These are phyloP conservation scores for Eustoma russellianum DNA, from an alignment of 257 asterid species.

Conservation along the genomic window DNA sequence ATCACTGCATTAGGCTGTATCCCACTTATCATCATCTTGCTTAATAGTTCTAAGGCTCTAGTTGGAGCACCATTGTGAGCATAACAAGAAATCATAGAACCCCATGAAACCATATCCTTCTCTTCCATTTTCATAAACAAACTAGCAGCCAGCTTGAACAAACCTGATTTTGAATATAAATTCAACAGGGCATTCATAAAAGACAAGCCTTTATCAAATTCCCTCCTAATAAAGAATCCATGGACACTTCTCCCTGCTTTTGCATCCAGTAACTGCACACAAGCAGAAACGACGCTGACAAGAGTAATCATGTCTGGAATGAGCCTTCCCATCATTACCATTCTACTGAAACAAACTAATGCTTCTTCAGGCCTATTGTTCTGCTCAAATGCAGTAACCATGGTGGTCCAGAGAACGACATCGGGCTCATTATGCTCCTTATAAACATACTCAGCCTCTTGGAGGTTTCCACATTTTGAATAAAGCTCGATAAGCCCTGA, in stretches of 20 bases:
- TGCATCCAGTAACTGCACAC: slow-evolving; percentile 32
- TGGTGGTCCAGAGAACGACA: slow-evolving; percentile 57
- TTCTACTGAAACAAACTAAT: slow-evolving; percentile 29
- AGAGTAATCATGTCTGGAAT: slow-evolving; percentile 41
- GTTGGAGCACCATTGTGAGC: slow-evolving; percentile 50
- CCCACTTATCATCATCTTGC: slow-evolving; percentile 36
- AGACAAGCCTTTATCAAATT: slow-evolving; percentile 28
- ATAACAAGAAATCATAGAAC: slow-evolving; percentile 58
- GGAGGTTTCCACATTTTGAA: slow-evolving; percentile 58
- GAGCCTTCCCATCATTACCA: slow-evolving; percentile 21
- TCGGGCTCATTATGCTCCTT: slow-evolving; percentile 56
- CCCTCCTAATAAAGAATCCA: slow-evolving; percentile 38
- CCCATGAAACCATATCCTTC: slow-evolving; percentile 79
- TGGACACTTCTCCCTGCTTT: slow-evolving; percentile 58
- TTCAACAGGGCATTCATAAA: slow-evolving; percentile 44
- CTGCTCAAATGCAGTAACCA: slow-evolving; percentile 56
- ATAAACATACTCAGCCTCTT: slow-evolving; percentile 41
- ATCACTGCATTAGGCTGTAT: slow-evolving; percentile 38
- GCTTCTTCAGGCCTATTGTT: slow-evolving; percentile 37
- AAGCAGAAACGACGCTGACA: slow-evolving; percentile 54
- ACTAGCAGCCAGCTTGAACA: slow-evolving; percentile 25
- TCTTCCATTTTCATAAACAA: slow-evolving; percentile 44
- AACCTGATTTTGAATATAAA: slow-evolving; percentile 52
- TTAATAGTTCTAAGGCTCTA: slow-evolving; percentile 39
- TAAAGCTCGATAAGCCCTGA: slow-evolving; percentile 53